These are phyloP conservation scores for Phaeomoniella chlamydospora DNA, from an alignment of 2,329 filamentous ascomycete species.

Conservation along the genomic window DNA sequence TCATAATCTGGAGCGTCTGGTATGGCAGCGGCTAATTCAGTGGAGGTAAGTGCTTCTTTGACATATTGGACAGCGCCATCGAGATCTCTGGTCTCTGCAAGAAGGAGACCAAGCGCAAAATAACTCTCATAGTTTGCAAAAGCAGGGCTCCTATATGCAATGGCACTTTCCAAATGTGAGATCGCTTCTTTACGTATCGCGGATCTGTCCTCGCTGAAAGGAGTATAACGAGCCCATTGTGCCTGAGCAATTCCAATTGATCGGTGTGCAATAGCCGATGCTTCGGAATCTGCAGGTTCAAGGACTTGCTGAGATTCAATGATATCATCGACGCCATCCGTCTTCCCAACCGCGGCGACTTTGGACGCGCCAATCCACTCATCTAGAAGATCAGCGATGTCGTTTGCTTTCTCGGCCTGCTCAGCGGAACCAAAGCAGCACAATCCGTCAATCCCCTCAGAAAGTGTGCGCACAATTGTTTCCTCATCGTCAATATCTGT, in stretches of 20 bases:
- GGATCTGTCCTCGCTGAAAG: slow-evolving; percentile 54
- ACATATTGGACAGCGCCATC: slow-evolving; percentile 67
- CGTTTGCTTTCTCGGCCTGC: slow-evolving; percentile 65
- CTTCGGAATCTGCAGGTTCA: slow-evolving; percentile 28
- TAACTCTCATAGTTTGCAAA: slow-evolving; percentile 59
- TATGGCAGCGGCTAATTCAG: slow-evolving; percentile 16
- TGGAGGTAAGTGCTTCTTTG: slow-evolving; percentile 54
- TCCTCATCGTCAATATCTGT: slow-evolving; percentile 64
- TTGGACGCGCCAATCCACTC: slow-evolving; percentile 54
- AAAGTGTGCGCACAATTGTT: slow-evolving; percentile 60
- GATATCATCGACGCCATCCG: slow-evolving; percentile 10
- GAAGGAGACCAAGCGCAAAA: slow-evolving; percentile 69
- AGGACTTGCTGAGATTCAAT: not conserved
- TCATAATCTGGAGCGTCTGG: slow-evolving; percentile 9
- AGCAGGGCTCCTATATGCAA: slow-evolving; percentile 52
- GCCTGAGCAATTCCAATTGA: slow-evolving; percentile 76
- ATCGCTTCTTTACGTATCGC: slow-evolving; percentile 68
- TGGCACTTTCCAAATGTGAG: slow-evolving; percentile 56
- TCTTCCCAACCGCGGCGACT: slow-evolving; percentile 7
- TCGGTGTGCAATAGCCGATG: slow-evolving; percentile 61
- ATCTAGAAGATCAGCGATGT: slow-evolving; percentile 57
- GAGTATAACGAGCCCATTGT: slow-evolving; percentile 73
- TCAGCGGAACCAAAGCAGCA: slow-evolving; percentile 65
- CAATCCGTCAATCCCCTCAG: slow-evolving; percentile 64
- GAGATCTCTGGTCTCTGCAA: slow-evolving; percentile 76